These are phyloP conservation scores for Ascochyta koolunga DNA, from an alignment of 2,329 filamentous ascomycete species.

Conservation along the genomic window DNA sequence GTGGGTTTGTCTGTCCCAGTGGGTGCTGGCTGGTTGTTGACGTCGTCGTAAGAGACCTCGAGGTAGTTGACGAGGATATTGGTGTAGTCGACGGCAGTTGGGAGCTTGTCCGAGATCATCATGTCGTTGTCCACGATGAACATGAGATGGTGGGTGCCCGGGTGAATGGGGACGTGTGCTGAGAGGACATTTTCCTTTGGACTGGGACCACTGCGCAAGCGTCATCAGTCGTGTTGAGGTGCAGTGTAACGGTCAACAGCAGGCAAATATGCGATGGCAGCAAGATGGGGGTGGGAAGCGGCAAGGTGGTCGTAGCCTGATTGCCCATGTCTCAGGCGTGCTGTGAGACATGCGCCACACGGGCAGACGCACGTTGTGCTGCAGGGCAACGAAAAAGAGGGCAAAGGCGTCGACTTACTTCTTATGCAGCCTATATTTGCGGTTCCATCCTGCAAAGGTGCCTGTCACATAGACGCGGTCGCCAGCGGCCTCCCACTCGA, in stretches of 20 bases:
- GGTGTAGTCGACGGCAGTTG: constrained; percentile 95
- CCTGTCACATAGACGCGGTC: constrained; percentile 96
- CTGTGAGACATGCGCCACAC: constrained; percentile 28
- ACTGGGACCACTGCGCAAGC: constrained; percentile 45
- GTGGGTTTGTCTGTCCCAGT: constrained; percentile 22
- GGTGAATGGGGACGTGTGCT: constrained; percentile 80
- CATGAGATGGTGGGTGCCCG: constrained; percentile 94
- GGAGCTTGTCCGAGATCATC: constrained; percentile 83
- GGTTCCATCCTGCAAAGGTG: constrained; percentile 96
- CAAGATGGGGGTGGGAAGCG: constrained; percentile 18
- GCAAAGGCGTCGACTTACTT: constrained; percentile 67
- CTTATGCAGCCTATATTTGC: constrained; percentile 84
- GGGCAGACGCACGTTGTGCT: constrained; percentile 16
- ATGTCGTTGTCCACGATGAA: constrained; percentile 95
- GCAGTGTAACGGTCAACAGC: constrained; percentile 37
- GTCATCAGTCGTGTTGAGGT: constrained; percentile 32
- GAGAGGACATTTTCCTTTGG: constrained; percentile 67
- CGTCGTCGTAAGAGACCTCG: constrained; percentile 82
- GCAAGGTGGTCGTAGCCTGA: constrained; percentile 19
- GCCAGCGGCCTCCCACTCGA: constrained; percentile 84
- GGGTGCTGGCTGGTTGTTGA: constrained; percentile 43
- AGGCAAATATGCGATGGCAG: constrained; percentile 15
- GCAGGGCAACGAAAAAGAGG: neutral
- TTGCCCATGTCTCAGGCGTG: constrained; percentile 27
- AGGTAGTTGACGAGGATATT: constrained; percentile 99